Evolutionary conservation across 106 monocot genomes (phyloP).

Genomic region (Ottelia alismoides): DNA sequence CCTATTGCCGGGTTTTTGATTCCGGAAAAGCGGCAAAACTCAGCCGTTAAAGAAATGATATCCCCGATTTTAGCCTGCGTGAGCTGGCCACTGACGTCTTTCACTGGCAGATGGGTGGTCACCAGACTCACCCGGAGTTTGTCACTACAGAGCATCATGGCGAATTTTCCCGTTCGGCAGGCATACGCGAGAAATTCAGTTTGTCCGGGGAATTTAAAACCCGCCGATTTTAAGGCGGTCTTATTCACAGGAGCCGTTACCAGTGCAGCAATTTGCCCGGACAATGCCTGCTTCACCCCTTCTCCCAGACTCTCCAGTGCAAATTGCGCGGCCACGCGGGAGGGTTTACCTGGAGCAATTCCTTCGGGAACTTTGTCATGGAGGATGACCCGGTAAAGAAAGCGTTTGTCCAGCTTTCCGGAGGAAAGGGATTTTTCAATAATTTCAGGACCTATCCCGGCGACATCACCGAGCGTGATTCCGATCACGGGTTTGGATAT

Average conservation of each 20-base stretch:
- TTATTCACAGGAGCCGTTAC: neutral
- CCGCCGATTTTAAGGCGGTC: neutral
- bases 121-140: neutral
- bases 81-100: neutral
- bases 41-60: neutral
- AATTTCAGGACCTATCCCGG: neutral
- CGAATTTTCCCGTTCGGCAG: neutral
- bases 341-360: neutral
- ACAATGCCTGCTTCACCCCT: neutral
- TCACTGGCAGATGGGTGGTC: neutral
- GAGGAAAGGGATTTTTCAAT: neutral
- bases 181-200: neutral
- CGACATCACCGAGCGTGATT: neutral
- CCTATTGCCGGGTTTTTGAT: neutral
- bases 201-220: neutral
- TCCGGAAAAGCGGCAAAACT: neutral
- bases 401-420: neutral
- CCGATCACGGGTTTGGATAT: neutral
- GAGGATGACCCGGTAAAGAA: neutral
- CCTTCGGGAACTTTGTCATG: too few species aligned
- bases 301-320: neutral
- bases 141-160: neutral
- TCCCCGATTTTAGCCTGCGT: neutral
- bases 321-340: too few species aligned
- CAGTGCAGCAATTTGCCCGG: neutral